Evolutionary conservation across 2,329 filamentous ascomycete species (phyloP), one percentile per base, ranked within the genome.

Genomic region (Botrytis fragariae): DNA sequence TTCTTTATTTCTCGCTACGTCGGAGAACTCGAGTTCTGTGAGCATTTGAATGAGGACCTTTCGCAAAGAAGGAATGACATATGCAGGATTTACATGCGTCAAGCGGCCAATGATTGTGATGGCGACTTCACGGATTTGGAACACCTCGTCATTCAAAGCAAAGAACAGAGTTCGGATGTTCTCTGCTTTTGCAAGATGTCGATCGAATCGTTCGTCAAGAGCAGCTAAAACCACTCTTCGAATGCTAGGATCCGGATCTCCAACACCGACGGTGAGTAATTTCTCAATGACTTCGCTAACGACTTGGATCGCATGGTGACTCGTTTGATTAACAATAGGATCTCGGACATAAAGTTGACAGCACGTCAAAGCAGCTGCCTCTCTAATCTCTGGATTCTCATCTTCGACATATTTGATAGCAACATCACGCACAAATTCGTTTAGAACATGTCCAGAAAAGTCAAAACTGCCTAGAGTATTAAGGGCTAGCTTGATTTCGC

Each of bases 211-310:
- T 76, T 93, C 90, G 81, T 98, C 96, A 16, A 99, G 87, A 29
- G 96, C 96, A 68, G 91, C 90, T 35, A 99, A 87, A 4, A 99
- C 95, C 0, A 94, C 97, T 78, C 91, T 88, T 74, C 96, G 91
- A 76, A 99, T 99, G 77, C 92, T 92, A 22, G 94, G 88, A 77
- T 98, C 94, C 2, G 92, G 91, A 80, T 99, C 96, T 22, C 95
- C 96, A 42, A 99, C 93, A 68, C 94, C 95, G 57, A 98, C 95
- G 0, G 95, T 98, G 75, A 99, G 86, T 0, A 99, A 89, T 80
- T 96, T 98, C 83, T 98, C 95, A 74, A 99, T 97, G 45, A 99
- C 96, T 81, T 99, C 96, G 72, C 95, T 93, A 63, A 99, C 97
- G 42, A 99, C 96, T 81, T 98, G 94, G 59, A 98, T 93, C 0